Evolutionary conservation across 2,329 filamentous ascomycete genomes (phyloP).

Genomic region (Colletotrichum tofieldiae): DNA sequence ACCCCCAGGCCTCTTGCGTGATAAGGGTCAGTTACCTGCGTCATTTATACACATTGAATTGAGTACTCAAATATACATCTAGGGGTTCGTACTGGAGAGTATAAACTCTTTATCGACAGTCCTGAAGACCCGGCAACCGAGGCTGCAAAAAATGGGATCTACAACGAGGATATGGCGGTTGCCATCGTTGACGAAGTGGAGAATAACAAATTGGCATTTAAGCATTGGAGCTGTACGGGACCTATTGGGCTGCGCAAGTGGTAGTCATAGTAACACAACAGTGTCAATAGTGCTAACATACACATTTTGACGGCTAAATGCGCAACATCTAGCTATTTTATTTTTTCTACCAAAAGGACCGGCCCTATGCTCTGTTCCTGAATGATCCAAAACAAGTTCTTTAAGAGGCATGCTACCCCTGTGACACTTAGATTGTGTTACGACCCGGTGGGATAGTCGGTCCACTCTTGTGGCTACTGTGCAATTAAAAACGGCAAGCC

Average conservation of each 20-base stretch:
- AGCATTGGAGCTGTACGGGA: conserved; percentile 18
- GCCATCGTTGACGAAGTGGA: conserved; percentile 19
- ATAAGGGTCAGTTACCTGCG: conserved; percentile 13
- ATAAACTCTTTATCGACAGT: conserved; percentile 8
- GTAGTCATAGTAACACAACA: background rate
- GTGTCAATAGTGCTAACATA: too few relatives aligned
- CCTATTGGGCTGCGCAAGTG: conserved; percentile 1
- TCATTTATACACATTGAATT: background rate
- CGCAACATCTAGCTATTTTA: too few relatives aligned
- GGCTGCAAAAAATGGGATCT: conserved; percentile 3
- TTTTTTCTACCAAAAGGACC: too few relatives aligned
- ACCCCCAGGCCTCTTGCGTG: conserved; percentile 8
- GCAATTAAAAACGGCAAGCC: too few relatives aligned
- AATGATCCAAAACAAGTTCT: too few relatives aligned
- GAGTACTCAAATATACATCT: background rate
- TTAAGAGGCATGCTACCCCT: too few relatives aligned
- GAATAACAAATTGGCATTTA: conserved; percentile 2
- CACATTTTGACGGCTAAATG: too few relatives aligned
- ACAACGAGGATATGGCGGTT: conserved; percentile 22
- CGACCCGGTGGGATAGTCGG: too few relatives aligned
- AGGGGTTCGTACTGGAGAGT: conserved; percentile 17
- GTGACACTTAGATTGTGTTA: too few relatives aligned
- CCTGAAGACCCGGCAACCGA: conserved; percentile 6
- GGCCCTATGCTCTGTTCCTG: too few relatives aligned
- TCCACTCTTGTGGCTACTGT: too few relatives aligned